Conservation (phyloP, 164 flowering plant species). For the Berberis thunbergii region DNA sequence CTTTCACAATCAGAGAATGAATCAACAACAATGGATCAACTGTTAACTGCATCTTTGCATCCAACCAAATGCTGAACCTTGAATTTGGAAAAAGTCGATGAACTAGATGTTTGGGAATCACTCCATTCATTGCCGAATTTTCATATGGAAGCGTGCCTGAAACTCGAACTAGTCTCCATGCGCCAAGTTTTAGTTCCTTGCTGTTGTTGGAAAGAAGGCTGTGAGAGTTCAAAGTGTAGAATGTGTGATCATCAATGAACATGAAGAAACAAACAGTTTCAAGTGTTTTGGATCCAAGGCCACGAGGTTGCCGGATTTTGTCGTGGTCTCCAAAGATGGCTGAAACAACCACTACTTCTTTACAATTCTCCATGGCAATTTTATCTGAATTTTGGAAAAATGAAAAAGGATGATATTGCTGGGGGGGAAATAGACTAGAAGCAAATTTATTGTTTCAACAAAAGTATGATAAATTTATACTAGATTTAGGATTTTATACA, state of each 20-base stretch:
- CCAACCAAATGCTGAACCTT: conserved; percentile 81
- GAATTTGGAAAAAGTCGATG: conserved; percentile 86
- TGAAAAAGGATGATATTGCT: not conserved
- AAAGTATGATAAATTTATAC: no score
- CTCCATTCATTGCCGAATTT: conserved; percentile 85
- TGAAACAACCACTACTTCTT: conserved; percentile 66
- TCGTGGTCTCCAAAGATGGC: conserved; percentile 88
- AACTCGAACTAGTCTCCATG: conserved; percentile 63
- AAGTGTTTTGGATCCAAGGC: conserved; percentile 61
- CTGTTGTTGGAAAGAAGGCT: conserved; percentile 31
- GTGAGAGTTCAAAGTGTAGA: conserved; percentile 41
- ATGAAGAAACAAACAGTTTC: conserved; percentile 71
- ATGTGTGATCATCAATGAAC: conserved; percentile 72
- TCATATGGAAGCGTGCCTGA: conserved; percentile 34
- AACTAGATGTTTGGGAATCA: conserved; percentile 70
- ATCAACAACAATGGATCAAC: conserved; percentile 78
- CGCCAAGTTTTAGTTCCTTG: conserved; percentile 37
- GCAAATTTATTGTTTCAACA: not conserved
- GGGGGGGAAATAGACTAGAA: not conserved
- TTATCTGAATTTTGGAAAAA: conserved; percentile 34
- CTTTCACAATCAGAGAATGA: conserved; percentile 49
- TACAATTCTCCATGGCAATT: conserved; percentile 64
- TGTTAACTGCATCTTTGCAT: conserved; percentile 77
- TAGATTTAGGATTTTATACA: no score
- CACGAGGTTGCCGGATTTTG: conserved; percentile 83